Conservation (phyloP, 2,329 filamentous ascomycete species). For the Nothophaeocryptopus gaeumannii region DNA sequence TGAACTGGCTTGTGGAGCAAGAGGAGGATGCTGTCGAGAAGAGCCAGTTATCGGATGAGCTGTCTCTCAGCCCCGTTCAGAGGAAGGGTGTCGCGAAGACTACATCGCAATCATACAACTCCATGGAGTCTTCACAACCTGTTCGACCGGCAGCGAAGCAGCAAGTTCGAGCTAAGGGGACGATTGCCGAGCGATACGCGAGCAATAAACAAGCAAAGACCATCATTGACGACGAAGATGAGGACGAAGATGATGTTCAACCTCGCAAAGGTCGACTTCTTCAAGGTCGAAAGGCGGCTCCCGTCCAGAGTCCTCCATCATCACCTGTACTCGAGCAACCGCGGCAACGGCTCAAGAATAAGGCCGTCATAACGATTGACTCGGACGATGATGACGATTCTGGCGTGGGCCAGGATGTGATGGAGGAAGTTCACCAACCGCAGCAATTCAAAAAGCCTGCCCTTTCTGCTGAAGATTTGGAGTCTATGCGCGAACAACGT, state of each 20-base stretch:
- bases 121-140: conserved; percentile 21
- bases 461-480: conserved; percentile 11
- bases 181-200: conserved; percentile 48
- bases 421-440: conserved; percentile 11
- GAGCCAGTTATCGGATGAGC: conserved; percentile 23
- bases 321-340: conserved; percentile 24
- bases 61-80: conserved; percentile 24
- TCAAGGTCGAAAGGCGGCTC: conserved; percentile 46
- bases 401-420: conserved; percentile 17
- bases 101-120: conserved; percentile 12
- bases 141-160: conserved; percentile 51
- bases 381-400: conserved; percentile 41
- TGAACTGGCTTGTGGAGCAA: conserved; percentile 45
- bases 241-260: conserved; percentile 30
- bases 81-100: conserved; percentile 29
- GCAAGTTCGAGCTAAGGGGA: conserved; percentile 49
- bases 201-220: conserved; percentile 18
- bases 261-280: conserved; percentile 43
- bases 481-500: conserved; percentile 30
- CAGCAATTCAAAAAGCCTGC: conserved; percentile 37
- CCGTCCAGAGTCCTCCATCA: conserved; percentile 35
- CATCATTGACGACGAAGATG: conserved; percentile 23
- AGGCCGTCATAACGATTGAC: conserved; percentile 34
- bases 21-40: conserved; percentile 34
- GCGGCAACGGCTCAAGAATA: conserved; percentile 21